These are phyloP conservation scores for Lithospermum erythrorhizon DNA, from an alignment of 257 asterid genomes.

Conservation along the genomic window DNA sequence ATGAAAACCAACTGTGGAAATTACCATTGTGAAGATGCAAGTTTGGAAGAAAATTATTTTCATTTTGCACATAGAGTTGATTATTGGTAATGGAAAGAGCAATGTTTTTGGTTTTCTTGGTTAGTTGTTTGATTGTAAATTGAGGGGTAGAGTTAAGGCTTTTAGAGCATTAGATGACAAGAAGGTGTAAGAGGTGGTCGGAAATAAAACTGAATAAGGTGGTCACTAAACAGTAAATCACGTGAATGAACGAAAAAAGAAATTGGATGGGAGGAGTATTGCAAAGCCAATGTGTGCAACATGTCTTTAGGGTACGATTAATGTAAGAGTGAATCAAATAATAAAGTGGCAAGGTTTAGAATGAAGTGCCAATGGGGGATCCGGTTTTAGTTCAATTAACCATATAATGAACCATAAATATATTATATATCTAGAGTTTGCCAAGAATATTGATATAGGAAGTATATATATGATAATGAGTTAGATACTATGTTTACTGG, in stretches of 20 bases:
- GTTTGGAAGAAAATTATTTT: slow-evolving; percentile 8
- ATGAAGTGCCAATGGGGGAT: no score
- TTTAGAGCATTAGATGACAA: slow-evolving; percentile 15
- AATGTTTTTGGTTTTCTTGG: background rate
- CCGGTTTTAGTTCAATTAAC: no score
- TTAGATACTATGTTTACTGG: no score
- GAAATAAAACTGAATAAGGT: slow-evolving; percentile 12
- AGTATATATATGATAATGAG: no score
- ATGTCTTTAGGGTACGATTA: no score
- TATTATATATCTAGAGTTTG: no score
- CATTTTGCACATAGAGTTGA: background rate
- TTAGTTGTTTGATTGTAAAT: background rate
- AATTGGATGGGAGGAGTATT: slow-evolving; percentile 9
- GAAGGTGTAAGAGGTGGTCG: slow-evolving; percentile 23
- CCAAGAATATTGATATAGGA: no score
- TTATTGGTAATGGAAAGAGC: background rate
- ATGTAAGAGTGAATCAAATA: no score
- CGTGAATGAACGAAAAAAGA: slow-evolving; percentile 34
- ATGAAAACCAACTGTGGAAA: slow-evolving; percentile 11
- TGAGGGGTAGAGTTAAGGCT: slow-evolving; percentile 2
- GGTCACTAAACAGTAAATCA: slow-evolving; percentile 44
- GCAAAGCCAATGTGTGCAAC: slow-evolving; percentile 4
- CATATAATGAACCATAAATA: no score
- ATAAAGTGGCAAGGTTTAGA: no score
- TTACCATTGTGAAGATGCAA: background rate